Base-by-base conservation (phyloP, 192 early-diverging fungal genomes). In the Podila epigama region DNA sequence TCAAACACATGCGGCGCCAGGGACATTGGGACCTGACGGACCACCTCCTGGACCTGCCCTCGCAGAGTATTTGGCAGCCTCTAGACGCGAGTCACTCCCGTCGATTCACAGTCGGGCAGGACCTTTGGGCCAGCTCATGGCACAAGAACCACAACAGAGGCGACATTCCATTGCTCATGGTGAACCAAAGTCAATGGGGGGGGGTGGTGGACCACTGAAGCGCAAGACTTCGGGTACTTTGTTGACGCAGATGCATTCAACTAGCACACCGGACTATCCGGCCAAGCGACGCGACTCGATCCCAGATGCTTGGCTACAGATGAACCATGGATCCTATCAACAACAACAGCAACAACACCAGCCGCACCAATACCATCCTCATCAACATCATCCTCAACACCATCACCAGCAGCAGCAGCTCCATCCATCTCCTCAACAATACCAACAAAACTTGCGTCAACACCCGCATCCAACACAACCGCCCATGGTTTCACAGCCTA, bases 251-350 rank as follows among this genome's bases (percentile, higher is more conserved):
- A 48, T 68, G 8, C 65, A 75, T 29, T 63, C 58, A 2, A 50
- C 64, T n/a, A 48, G 40, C 27, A 51, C 44, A 27, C 22, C 25
- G 0, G 72, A 75, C 35, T 70, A 82, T 40, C 75, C 75, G 1
- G 62, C 66, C 29, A 77, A 79, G 41, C 57, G 81, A 31, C 69
- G 81, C 28, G 81, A 78, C 51, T 82, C 81, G 13, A 82, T 82
- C 58, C 75, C 81, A 11, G 81, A 82, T 50, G 62, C 68, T 18
- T 54, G 58, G 4, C 35, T 59, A 29, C 65, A 48, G 36, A 33
- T 64, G 51, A 54, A 32, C 32, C 77, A 20, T 51, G 66, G 28
- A 41, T 66, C 10, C 54, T 64, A 37, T 39, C 67, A 40, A 57
- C 27, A 29, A 59, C 63, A 61, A 31, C 62, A 59, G 13, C 58